Conservation (phyloP, 2,329 filamentous ascomycete species). For the Venturiaceae sp. region DNA sequence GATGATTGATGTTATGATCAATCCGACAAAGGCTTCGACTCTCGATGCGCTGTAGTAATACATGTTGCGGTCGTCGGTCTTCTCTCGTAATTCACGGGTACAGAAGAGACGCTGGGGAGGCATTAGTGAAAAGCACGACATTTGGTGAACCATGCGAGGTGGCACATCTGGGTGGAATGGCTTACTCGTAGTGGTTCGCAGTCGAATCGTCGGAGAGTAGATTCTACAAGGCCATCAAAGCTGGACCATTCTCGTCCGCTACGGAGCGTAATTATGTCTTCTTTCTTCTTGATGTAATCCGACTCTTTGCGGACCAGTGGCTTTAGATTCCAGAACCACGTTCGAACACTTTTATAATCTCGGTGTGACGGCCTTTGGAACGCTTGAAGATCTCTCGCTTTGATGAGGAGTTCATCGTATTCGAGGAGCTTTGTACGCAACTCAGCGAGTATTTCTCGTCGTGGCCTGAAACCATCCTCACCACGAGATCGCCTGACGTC, state of each 20-base stretch:
- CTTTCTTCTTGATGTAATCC: conserved; percentile 27
- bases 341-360: conserved; percentile 28
- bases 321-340: conserved; percentile 25
- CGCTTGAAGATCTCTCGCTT: conserved; percentile 23
- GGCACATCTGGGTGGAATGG: conserved; percentile 2
- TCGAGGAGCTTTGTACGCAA: conserved; percentile 11
- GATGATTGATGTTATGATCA: conserved; percentile 32
- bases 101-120: conserved; percentile 23
- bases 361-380: conserved; percentile 29
- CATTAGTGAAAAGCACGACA: background rate
- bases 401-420: conserved; percentile 27
- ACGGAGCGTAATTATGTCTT: conserved; percentile 29
- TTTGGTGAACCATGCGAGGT: background rate
- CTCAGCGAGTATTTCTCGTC: conserved; percentile 14
- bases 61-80: conserved; percentile 23
- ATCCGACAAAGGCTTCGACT: conserved; percentile 29
- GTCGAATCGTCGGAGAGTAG: conserved; percentile 19
- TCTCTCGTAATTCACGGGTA: conserved; percentile 26
- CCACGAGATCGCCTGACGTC: conserved; percentile 9
- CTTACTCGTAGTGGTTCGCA: conserved; percentile 18
- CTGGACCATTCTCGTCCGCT: conserved; percentile 29
- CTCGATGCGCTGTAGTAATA: conserved; percentile 26
- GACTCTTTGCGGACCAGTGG: conserved; percentile 25
- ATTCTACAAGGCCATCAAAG: conserved; percentile 30
- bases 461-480: conserved; percentile 8